Evolutionary conservation across 805 yeast genomes (phyloP).

Genomic region (Ogataea pini): DNA sequence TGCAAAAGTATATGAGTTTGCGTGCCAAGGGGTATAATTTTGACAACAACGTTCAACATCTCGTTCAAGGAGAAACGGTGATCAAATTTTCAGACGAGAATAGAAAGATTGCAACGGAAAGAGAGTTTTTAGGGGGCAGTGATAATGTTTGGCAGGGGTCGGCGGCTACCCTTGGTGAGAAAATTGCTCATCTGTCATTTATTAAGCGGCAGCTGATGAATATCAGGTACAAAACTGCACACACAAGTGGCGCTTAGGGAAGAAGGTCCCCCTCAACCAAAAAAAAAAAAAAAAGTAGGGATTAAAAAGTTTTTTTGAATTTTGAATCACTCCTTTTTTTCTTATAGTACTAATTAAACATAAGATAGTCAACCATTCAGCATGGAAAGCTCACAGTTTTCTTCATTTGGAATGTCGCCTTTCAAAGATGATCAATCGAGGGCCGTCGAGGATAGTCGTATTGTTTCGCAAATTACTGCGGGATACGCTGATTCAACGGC

Average conservation of each 20-base stretch:
- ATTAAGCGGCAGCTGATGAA: constrained; percentile 22
- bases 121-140: constrained; percentile 32
- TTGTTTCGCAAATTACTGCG: neutral
- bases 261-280: no score
- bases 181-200: constrained; percentile 35
- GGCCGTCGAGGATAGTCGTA: neutral
- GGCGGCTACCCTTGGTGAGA: constrained; percentile 29
- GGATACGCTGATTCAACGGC: neutral
- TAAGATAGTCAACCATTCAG: neutral
- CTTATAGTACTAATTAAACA: neutral
- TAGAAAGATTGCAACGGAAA: constrained; percentile 30
- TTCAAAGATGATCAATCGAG: neutral
- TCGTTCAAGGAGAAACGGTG: constrained; percentile 22
- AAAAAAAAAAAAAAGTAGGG: neutral
- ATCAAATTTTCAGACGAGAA: constrained; percentile 19
- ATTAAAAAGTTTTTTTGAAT: neutral
- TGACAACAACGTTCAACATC: constrained; percentile 23
- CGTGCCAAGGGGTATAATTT: constrained; percentile 38
- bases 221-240: neutral
- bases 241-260: neutral
- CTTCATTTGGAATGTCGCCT: neutral
- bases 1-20: constrained; percentile 31
- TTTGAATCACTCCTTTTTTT: neutral
- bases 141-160: constrained; percentile 32
- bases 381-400: neutral